Base-by-base conservation (phyloP, 78 protist species). In the Anaeramoeba flamelloides region DNA sequence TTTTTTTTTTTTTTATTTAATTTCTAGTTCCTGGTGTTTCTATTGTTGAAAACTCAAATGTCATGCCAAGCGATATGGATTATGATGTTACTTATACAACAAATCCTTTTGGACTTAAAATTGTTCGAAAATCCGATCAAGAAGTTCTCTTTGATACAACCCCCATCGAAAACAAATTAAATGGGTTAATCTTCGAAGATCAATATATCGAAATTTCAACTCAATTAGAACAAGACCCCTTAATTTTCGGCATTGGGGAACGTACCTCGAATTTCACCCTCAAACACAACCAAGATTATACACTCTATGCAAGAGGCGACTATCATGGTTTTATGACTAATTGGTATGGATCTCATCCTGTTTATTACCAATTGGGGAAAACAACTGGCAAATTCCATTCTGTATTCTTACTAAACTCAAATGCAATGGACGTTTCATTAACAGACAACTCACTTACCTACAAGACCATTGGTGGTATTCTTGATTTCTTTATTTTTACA, bases 391-490 rank as follows among this genome's bases (percentile, higher is more conserved):
- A 26, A 22, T 33, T 36, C 17, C 78, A 76, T 36, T 8, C 38
- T 26, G 78, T 76, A 22, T 36, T 76, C 17, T 26, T 76, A 36
- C 17, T 76, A 33, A 76, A 76, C 17, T 76, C 78, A 22, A 76
- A 76, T 36, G 78, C 78, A 33, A 76, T 76, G 78, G 78, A 37
- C 17, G 78, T 76, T 22, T 22, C 78, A 33, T 76, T 36, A 33
- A 76, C 8, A 22, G 38, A 8, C 8, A 17, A 33, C 17, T 17
- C 8, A 26, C 17, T 76, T 22, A 76, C 78, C 17, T 76, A 37
- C 17, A 76, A 17, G 17, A 76, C 38, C 8, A 76, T 36, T 33
- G 78, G 78, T 22, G 78, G 78, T 22, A 76, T 76, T 36, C 17
- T 76, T 22, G 78, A 76, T 76, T 26, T 76, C 17, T 76, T 26